These are phyloP conservation scores for Talaromyces thailandensis DNA, from an alignment of 495 filamentous ascomycete species.

Conservation along the genomic window DNA sequence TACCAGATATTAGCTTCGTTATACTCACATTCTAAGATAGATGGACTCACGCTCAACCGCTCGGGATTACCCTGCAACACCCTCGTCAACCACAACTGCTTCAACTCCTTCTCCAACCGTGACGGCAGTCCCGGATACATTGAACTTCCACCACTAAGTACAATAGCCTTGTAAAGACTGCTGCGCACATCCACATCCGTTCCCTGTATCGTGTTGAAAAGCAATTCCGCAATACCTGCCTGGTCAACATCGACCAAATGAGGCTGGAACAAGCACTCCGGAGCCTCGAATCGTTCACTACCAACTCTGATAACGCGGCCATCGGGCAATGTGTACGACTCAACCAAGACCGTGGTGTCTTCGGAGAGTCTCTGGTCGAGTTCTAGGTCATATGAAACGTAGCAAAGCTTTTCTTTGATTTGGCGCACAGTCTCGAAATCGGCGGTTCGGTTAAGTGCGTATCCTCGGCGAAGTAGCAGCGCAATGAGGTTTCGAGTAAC, in stretches of 20 bases:
- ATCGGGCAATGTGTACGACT: slow-evolving; percentile 94
- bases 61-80: slow-evolving; percentile 86
- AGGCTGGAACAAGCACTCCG: slow-evolving; percentile 97
- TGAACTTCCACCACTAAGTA: slow-evolving; percentile 90
- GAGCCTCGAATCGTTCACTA: slow-evolving; percentile 94
- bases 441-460: slow-evolving; percentile 94
- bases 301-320: slow-evolving; percentile 93
- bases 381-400: slow-evolving; percentile 96
- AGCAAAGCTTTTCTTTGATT: slow-evolving; percentile 99
- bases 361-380: slow-evolving; percentile 92
- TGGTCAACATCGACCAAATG: slow-evolving; percentile 97
- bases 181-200: slow-evolving; percentile 91
- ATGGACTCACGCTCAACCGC: slow-evolving; percentile 59
- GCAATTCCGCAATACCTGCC: slow-evolving; percentile 88
- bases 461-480: slow-evolving; percentile 87
- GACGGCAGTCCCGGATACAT: slow-evolving; percentile 98
- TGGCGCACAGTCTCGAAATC: slow-evolving; percentile 99
- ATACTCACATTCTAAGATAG: background rate
- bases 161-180: slow-evolving; percentile 93
- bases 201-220: slow-evolving; percentile 96
- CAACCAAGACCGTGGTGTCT: slow-evolving; percentile 94
- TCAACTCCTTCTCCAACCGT: slow-evolving; percentile 93
- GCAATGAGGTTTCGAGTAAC: slow-evolving; percentile 96
- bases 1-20: slow-evolving; percentile 22
- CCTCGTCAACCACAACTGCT: slow-evolving; percentile 94